These are phyloP conservation scores for Hypsizygus marmoreus DNA, from an alignment of 768 basidiomycete genomes.

Conservation along the genomic window DNA sequence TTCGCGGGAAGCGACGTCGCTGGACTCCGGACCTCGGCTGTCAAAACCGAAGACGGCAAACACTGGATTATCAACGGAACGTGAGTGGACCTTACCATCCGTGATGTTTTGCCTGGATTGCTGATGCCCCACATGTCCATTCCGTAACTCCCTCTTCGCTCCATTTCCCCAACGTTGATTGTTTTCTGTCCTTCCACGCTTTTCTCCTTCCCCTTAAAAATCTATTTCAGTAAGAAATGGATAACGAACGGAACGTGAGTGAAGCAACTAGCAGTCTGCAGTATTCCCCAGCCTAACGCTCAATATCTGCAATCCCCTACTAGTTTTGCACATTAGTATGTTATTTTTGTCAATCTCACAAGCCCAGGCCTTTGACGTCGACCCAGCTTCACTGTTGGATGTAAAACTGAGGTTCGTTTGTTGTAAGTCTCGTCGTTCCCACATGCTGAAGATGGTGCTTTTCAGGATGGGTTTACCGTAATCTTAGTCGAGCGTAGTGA, in stretches of 20 bases:
- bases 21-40: conserved; percentile 73
- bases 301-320: not conserved
- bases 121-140: conserved; percentile 8
- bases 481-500: conserved; percentile 83
- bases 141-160: conserved; percentile 6
- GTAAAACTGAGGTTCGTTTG: conserved; percentile 50
- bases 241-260: conserved; percentile 73
- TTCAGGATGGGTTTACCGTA: conserved; percentile 71
- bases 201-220: conserved; percentile 17
- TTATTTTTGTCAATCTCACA: conserved; percentile 7
- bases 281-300: too few species aligned
- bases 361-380: too few species aligned
- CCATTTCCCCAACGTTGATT: not conserved
- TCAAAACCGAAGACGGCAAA: conserved; percentile 77
- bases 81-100: conserved; percentile 23
- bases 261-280: too few species aligned
- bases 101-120: conserved; percentile 4
- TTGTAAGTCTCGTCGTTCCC: not conserved
- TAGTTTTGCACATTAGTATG: conserved; percentile 48
- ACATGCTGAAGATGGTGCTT: not conserved
- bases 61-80: conserved; percentile 78
- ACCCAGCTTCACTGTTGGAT: conserved; percentile 70
- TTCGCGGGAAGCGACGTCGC: conserved; percentile 84
- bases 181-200: not conserved
- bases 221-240: conserved; percentile 68